These are phyloP conservation scores for Pistacia atlantica DNA, from an alignment of 345 rosid species.

Conservation along the genomic window DNA sequence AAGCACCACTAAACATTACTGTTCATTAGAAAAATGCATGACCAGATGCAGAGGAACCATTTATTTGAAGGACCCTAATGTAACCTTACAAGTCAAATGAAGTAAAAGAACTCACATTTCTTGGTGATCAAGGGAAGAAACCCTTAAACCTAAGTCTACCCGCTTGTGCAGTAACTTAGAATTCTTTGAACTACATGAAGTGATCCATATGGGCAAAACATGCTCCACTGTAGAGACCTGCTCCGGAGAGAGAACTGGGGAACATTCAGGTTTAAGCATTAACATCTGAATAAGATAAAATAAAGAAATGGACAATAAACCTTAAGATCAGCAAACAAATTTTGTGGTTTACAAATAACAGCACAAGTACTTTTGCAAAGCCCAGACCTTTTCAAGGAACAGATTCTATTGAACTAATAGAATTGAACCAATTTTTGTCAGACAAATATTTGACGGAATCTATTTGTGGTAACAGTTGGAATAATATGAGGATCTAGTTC, in stretches of 20 bases:
- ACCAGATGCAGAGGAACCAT: not conserved
- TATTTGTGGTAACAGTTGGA: not conserved
- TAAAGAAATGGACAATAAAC: not conserved
- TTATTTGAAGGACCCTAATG: not conserved
- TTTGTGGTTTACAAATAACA: constrained; percentile 6
- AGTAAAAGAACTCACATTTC: constrained; percentile 60
- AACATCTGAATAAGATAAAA: constrained; percentile 11
- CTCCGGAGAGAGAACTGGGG: constrained; percentile 74
- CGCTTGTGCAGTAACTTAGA: constrained; percentile 40
- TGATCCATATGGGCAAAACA: constrained; percentile 64
- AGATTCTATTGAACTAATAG: not conserved
- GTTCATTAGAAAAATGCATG: not conserved
- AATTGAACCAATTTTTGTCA: not conserved
- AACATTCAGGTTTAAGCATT: constrained; percentile 40
- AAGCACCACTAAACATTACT: constrained; percentile 2
- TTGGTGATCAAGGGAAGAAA: constrained; percentile 61
- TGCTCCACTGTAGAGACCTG: constrained; percentile 75
- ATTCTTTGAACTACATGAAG: constrained; percentile 40
- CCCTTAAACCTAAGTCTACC: constrained; percentile 64
- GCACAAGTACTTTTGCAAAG: not conserved
- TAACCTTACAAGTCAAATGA: constrained; percentile 15
- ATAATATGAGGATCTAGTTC: not conserved
- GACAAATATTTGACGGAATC: not conserved
- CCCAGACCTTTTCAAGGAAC: not conserved
- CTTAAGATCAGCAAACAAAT: not conserved